Conservation (phyloP, 768 basidiomycete species). For the Mycena kentingensis region DNA sequence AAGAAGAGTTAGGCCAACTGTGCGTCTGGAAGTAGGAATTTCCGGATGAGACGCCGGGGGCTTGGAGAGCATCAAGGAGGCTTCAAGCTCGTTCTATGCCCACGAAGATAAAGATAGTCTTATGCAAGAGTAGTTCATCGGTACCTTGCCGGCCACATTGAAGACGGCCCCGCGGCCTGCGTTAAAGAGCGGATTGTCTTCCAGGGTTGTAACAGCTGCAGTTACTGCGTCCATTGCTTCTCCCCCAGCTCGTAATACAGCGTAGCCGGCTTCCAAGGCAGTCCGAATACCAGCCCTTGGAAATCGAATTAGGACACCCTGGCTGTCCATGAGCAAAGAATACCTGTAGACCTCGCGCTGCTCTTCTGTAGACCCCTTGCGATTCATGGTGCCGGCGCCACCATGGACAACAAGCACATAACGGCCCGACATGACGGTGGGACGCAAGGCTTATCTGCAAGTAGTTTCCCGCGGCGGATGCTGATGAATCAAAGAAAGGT, state of each 20-base stretch:
- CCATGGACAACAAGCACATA: too few relatives aligned
- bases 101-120: constrained; percentile 1
- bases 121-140: constrained; percentile 1
- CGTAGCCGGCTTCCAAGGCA: constrained; percentile 64
- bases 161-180: constrained; percentile 82
- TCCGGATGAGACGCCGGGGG: constrained; percentile 67
- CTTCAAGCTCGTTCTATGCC: constrained; percentile 77
- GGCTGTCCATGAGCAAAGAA: too few relatives aligned
- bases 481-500: too few relatives aligned
- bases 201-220: constrained; percentile 71
- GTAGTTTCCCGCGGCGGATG: too few relatives aligned
- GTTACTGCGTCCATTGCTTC: constrained; percentile 84
- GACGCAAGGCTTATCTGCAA: too few relatives aligned
- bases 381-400: too few relatives aligned
- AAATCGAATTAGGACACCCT: too few relatives aligned
- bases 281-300: constrained; percentile 51
- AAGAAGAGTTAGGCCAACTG: constrained; percentile 64
- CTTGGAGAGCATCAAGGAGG: constrained; percentile 78
- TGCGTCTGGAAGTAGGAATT: constrained; percentile 61
- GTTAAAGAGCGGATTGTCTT: constrained; percentile 84
- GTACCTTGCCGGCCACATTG: constrained; percentile 76
- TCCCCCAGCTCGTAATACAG: constrained; percentile 64
- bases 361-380: too few relatives aligned
- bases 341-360: too few relatives aligned
- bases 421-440: too few relatives aligned